Evolutionary conservation across 169 alveolate species (phyloP), one percentile per base, ranked within the genome.

Genomic region (Eimeria tenella): DNA sequence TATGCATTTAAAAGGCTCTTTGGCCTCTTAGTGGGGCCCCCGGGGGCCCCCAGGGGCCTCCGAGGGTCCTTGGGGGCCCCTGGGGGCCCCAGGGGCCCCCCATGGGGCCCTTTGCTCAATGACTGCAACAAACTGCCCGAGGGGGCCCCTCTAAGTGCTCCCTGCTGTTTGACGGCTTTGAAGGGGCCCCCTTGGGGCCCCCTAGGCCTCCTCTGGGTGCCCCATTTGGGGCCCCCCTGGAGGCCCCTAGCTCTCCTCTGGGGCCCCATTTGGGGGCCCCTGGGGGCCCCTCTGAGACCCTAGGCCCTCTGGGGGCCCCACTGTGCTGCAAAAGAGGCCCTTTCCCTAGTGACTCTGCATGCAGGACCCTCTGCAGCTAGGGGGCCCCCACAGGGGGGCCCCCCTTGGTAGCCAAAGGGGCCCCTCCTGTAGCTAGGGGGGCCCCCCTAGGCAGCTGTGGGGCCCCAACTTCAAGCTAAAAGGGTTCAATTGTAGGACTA

Each of bases 101-200:
- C 42, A 31, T 31, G 42, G 42, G 42, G 42, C 42, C 42, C 42
- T 31, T 31, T 31, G 42, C 42, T 31, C 42, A 31, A 31, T 31
- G 42, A 31, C 42, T 31, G 42, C 42, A 31, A 31, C 42, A 31
- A 31, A 31, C 42, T 31, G 42, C 42, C 42, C 42, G 42, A 31
- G 42, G 42, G 42, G 42, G 42, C 42, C 42, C 42, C 42, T 31
- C 2, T 31, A 31, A 31, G 42, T 31, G 42, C 42, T 31, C 42
- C 42, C 42, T 31, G 42, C 42, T 0, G 42, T 31, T 31, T 31
- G 42, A 31, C 42, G 42, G 42, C 42, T 31, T 31, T 31, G 42
- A 31, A 6, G 1, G 73, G 73, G 73, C 23, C 73, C 73, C 73
- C 73, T 63, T n/a, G 73, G 73, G 73, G 73, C 31, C 73, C 73